Base-by-base conservation (phyloP, 352 stramenopile genomes). In the Phytophthora tubulina region DNA sequence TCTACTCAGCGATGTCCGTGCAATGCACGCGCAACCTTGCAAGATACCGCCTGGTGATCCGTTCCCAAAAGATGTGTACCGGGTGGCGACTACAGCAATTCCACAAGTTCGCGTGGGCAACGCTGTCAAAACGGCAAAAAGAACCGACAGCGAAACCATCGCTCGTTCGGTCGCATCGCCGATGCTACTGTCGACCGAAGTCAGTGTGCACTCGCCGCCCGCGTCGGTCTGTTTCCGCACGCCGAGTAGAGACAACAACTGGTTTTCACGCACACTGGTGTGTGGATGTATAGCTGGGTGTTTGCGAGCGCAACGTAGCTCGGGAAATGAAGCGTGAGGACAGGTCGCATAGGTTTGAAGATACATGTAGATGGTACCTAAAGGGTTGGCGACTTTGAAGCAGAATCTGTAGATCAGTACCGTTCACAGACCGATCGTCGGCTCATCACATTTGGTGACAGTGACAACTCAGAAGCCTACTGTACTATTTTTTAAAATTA, bases 81-180 rank as follows among this genome's bases (percentile, higher is more conserved):
- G 33, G 62, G 62, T 69, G 62, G 41, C 51, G 62, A 69, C 62
- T 69, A 67, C 49, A 67, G 60, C 60, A 69, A 69, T 13, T 17
- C 59, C 46, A 42, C 48, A 33, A 30, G 21, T 63, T 53, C 42
- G 42, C 41, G 42, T 46, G 30, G 30, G 10, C 14, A 9, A 3
- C 46, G 45, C 46, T 33, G 46, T 67, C 48, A 50, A 58, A 14
- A 50, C 13, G 21, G 51, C 32, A 48, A 63, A 68, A 49, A 69
- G 41, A 67, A 67, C 59, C 38, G 59, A 67, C 59, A 53, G 59
- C 59, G 30, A 46, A 67, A 59, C 21, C 35, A 44, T 59, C 59
- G 59, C 30, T 59, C 49, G 14, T 0, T 27, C 21, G 21, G 2
- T 27, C 21, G 21, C 21, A 50, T 49, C 57, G 57, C 46, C 33